Evolutionary conservation across 2,329 filamentous ascomycete genomes (phyloP), one percentile per base, ranked within the genome.

Genomic region (Fusarium sublunatum): DNA sequence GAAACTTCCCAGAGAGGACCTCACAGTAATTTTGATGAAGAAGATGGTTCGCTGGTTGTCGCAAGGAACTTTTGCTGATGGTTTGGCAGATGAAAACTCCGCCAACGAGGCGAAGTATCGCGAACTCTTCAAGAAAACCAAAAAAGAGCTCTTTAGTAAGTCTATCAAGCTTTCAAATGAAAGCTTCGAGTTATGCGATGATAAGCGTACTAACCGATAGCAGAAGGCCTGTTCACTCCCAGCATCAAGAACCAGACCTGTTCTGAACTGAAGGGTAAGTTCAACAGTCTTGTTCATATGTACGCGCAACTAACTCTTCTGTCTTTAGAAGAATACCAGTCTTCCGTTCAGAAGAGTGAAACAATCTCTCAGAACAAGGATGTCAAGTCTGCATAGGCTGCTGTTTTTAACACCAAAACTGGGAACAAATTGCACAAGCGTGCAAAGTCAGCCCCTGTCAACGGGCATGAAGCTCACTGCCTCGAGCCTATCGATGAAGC

Each of bases 361-460:
- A 26, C 38, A 1, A 40, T 11, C 6, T n/a, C 11, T 1, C 19
- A 35, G 10, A 34, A 22, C 9, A 56, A 41, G 7, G 29, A 28
- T 7, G 43, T 8, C 5, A 61, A 50, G 24, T 50, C 46, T 11
- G 9, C 41, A 3, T 61, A 48, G 62, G 11, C 34, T 13, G 22
- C 9, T 8, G 7, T 65, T 4, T 65, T 65, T 10, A 56, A 65
- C 12, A 61, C 48, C 3, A 58, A 54, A 24, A 48, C 61, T 7
- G 62, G 62, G 1, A 58, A 58, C 6, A 65, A 65, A 11, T 52
- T 65, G 1, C 61, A 61, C 10, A 65, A 61, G 24, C 61, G 61
- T 12, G 15, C 41, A 11, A 60, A 51, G 11, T 65, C 62, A 3
- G 57, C 49, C 3, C 62, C 61, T 2, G 34, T 25, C 3, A 38